Evolutionary conservation across 345 rosid genomes (phyloP).

Genomic region (Salix exigua): DNA sequence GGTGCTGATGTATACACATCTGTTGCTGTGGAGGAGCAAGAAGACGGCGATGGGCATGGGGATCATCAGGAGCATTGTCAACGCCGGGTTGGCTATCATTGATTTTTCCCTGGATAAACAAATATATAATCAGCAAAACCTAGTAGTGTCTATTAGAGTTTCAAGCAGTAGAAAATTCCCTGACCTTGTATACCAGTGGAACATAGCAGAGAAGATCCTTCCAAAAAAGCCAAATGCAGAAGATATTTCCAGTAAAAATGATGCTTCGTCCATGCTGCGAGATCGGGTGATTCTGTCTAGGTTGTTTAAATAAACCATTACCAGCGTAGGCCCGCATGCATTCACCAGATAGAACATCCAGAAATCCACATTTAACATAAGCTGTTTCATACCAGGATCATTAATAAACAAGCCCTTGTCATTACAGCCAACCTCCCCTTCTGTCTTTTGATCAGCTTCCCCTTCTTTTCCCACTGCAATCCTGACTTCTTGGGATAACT

Average conservation of each 20-base stretch:
- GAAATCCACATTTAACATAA: slow-evolving; percentile 5
- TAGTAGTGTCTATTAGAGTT: no score
- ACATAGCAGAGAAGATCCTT: slow-evolving; percentile 4
- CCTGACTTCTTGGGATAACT: not conserved
- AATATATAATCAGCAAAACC: not conserved
- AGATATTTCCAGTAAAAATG: slow-evolving; percentile 10
- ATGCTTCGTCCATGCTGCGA: not conserved
- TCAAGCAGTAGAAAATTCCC: not conserved
- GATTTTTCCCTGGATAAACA: slow-evolving; percentile 5
- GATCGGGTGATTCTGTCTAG: slow-evolving; percentile 7
- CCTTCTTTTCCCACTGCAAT: not conserved
- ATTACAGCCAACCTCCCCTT: not conserved
- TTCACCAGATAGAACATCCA: slow-evolving; percentile 20
- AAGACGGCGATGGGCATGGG: slow-evolving; percentile 18
- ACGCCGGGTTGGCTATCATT: slow-evolving; percentile 7
- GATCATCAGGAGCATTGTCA: slow-evolving; percentile 14
- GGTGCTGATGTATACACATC: slow-evolving; percentile 11
- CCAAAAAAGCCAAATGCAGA: slow-evolving; percentile 17
- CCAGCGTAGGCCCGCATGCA: slow-evolving; percentile 14
- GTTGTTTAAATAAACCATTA: slow-evolving; percentile 12
- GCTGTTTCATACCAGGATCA: not conserved
- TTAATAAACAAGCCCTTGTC: not conserved
- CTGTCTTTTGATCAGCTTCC: not conserved
- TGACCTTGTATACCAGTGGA: slow-evolving; percentile 21
- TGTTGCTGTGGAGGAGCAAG: slow-evolving; percentile 5